Conservation (phyloP, 2,329 filamentous ascomycete species). For the Scedosporium boydii region DNA sequence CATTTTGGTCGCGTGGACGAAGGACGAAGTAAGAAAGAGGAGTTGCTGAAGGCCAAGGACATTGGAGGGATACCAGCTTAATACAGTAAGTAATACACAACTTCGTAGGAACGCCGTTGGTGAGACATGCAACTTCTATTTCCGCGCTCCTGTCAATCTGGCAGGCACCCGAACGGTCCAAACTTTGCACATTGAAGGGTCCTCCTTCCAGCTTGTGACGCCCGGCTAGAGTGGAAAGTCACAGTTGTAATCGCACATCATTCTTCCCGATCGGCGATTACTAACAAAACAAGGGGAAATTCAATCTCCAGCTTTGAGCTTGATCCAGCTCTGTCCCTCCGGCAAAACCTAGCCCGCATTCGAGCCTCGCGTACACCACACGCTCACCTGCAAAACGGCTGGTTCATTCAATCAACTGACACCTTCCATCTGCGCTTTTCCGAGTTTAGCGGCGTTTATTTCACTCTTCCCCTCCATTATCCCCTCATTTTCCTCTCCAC, state of each 20-base stretch:
- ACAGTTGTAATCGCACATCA: no score
- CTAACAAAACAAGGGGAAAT: background rate
- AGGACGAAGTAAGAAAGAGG: no score
- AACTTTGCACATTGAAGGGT: background rate
- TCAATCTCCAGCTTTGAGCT: background rate
- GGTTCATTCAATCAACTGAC: background rate
- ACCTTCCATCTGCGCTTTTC: slow-evolving; percentile 1
- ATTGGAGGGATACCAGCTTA: no score
- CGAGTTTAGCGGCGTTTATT: slow-evolving; percentile 1
- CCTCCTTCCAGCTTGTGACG: background rate
- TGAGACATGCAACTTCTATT: background rate
- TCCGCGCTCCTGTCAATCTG: background rate
- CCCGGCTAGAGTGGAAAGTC: no score
- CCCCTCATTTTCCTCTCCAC: background rate
- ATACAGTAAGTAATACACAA: no score
- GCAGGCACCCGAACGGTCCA: background rate
- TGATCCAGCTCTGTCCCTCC: background rate
- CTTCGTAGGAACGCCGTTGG: background rate
- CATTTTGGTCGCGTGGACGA: no score
- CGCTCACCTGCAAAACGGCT: no score
- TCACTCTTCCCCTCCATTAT: background rate
- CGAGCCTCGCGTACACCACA: background rate
- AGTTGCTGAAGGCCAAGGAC: no score
- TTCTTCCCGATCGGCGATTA: background rate
- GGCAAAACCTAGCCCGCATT: background rate